Conservation (phyloP, 1,139 yeast genomes). For the Candida labiduridarum region DNA sequence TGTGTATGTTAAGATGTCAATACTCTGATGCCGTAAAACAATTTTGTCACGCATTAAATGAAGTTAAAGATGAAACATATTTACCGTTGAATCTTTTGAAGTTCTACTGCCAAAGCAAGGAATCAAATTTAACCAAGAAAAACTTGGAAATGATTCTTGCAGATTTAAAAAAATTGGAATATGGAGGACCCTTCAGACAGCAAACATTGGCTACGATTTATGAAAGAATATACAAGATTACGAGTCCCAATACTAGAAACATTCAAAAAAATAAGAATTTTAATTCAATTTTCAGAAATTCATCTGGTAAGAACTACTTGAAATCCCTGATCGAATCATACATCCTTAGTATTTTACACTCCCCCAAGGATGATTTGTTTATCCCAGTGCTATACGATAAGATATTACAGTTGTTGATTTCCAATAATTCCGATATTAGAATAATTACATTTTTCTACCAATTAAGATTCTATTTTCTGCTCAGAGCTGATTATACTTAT, state of each 20-base stretch:
- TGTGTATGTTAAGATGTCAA: constrained; percentile 15
- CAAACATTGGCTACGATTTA: constrained; percentile 9
- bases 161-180: constrained; percentile 4
- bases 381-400: constrained; percentile 12
- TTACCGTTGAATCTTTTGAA: constrained; percentile 5
- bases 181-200: constrained; percentile 7
- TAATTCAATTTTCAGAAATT: neutral
- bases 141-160: neutral
- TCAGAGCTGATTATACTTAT: constrained; percentile 12
- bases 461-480: constrained; percentile 11
- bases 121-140: constrained; percentile 3
- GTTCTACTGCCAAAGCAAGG: constrained; percentile 11
- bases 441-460: constrained; percentile 11
- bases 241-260: neutral
- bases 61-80: constrained; percentile 2
- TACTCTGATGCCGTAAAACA: constrained; percentile 11
- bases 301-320: neutral
- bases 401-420: constrained; percentile 11
- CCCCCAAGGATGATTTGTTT: constrained; percentile 14
- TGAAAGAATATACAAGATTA: constrained; percentile 6
- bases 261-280: neutral
- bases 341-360: constrained; percentile 6
- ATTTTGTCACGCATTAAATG: constrained; percentile 7
- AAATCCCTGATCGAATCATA: constrained; percentile 8
- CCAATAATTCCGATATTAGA: neutral